phyloP scores from a whole-genome alignment of 2,329 filamentous ascomycete species.

The Microdochium paspali region DNA sequence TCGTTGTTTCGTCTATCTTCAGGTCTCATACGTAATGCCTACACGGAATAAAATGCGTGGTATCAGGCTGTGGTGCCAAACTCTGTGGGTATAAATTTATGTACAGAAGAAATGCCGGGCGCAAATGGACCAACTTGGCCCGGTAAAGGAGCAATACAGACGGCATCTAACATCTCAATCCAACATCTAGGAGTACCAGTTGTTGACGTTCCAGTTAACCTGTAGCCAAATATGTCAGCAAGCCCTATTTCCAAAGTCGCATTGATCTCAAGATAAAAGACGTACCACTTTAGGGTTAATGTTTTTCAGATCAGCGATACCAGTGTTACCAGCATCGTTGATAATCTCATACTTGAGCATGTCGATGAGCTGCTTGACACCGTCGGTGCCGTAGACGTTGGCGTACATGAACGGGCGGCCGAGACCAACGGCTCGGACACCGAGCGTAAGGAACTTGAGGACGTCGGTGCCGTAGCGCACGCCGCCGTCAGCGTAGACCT shows the following conservation, averaged over 20 bases:
- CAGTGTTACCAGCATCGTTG: slow-evolving; percentile 17
- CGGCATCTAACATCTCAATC: too few relatives aligned
- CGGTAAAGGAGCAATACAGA: too few relatives aligned
- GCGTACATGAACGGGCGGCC: slow-evolving; percentile 37
- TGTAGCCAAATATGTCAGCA: neutral
- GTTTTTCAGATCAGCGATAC: slow-evolving; percentile 15
- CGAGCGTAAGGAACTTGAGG: slow-evolving; percentile 22
- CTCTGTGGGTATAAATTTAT: too few relatives aligned
- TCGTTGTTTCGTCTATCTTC: too few relatives aligned
- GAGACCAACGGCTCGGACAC: slow-evolving; percentile 25
- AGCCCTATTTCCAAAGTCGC: neutral
- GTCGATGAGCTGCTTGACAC: slow-evolving; percentile 29
- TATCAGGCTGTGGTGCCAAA: too few relatives aligned
- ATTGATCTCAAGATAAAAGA: neutral
- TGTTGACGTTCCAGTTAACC: neutral
- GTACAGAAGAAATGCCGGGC: too few relatives aligned
- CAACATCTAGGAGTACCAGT: neutral
- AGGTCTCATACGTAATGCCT: too few relatives aligned
- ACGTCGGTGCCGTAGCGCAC: slow-evolving; percentile 23
- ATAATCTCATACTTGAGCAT: slow-evolving; percentile 33
- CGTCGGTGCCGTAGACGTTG: slow-evolving; percentile 33
- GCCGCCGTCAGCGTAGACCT: slow-evolving; percentile 23
- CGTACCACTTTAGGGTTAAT: slow-evolving; percentile 11
- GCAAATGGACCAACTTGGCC: too few relatives aligned
- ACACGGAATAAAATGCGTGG: too few relatives aligned